These are phyloP conservation scores for Ulota crispa DNA, from an alignment of 225 moss, liverwort and hornwort genomes.

Conservation along the genomic window DNA sequence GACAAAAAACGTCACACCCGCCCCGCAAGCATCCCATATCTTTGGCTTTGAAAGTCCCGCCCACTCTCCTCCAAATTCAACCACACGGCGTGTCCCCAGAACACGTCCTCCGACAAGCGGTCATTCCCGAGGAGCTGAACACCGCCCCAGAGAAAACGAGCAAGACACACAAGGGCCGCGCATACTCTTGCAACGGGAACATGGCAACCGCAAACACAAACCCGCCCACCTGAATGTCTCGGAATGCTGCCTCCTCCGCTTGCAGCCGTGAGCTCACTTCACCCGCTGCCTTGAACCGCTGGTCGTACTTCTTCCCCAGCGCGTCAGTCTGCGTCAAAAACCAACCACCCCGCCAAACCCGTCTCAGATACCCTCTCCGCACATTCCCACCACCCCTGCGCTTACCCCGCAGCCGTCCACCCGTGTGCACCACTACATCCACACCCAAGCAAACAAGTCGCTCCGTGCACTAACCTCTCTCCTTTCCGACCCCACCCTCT, in stretches of 20 bases:
- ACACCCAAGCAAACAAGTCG: neutral
- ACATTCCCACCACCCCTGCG: neutral
- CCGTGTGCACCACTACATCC: neutral
- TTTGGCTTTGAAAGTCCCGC: neutral
- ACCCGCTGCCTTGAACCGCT: constrained; percentile 71
- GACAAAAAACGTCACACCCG: neutral
- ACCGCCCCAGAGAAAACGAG: neutral
- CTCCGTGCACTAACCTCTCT: constrained; percentile 53
- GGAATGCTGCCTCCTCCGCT: constrained; percentile 73
- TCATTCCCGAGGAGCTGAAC: neutral
- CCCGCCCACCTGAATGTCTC: constrained; percentile 62
- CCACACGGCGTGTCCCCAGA: neutral
- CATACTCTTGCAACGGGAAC: too few species aligned
- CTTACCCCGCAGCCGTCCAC: neutral
- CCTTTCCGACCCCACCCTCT: constrained; percentile 62
- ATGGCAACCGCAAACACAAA: neutral
- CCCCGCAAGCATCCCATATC: neutral
- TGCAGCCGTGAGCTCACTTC: constrained; percentile 72
- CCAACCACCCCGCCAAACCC: neutral
- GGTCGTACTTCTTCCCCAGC: constrained; percentile 74
- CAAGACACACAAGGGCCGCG: accelerated
- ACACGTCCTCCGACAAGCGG: neutral
- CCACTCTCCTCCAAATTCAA: neutral
- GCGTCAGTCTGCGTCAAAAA: constrained; percentile 54
- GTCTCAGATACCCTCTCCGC: neutral